Base-by-base conservation (phyloP, 805 yeast genomes). In the Saturnispora mendoncae region DNA sequence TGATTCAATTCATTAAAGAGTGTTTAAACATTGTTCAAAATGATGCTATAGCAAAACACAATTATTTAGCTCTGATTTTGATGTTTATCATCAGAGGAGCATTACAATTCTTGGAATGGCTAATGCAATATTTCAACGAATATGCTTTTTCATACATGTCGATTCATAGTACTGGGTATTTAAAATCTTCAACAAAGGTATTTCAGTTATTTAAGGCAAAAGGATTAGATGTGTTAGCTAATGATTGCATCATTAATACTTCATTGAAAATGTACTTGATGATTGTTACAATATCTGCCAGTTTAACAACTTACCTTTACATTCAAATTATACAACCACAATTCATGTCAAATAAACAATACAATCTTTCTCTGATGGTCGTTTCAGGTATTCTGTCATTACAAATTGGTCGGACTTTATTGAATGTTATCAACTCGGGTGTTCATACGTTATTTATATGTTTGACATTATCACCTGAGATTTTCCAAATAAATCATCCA, bases 101-200 rank as follows among this genome's bases (percentile, higher is more conserved):
- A 4, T 15, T 45, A 7, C 2, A 23, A 18, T 14, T 37, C 15
- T 20, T 43, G 5, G 41, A 43, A 19, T 38, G 34, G 27, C 13
- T 39, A 2, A 19, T 47, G 10, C 40, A 49, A 44, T 39, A 51
- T 44, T 44, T 88, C 66, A 86, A 88, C 61, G 87, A 81, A 54
- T 88, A 88, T 57, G 92, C 96, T 3, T 84, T 80, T 58, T 78
- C 92, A 25, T 84, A 78, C 54, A 71, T 88, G 55, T 92, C 95
- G 0, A 68, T 88, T 14, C 87, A 86, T 60, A 95, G 96, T 31
- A 76, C 76, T 48, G 68, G 76, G 21, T 90, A 86, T 54, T 51
- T 83, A 33, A 67, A 69, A 15, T 78, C 94, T 1, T 87, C 95
- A 0, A 80, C 71, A 52, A 86, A 81, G 41, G 80, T 96, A 1